Evolutionary conservation across 768 basidiomycete genomes (phyloP), one percentile per base, ranked within the genome.

Genomic region (Lentinula aciculospora): DNA sequence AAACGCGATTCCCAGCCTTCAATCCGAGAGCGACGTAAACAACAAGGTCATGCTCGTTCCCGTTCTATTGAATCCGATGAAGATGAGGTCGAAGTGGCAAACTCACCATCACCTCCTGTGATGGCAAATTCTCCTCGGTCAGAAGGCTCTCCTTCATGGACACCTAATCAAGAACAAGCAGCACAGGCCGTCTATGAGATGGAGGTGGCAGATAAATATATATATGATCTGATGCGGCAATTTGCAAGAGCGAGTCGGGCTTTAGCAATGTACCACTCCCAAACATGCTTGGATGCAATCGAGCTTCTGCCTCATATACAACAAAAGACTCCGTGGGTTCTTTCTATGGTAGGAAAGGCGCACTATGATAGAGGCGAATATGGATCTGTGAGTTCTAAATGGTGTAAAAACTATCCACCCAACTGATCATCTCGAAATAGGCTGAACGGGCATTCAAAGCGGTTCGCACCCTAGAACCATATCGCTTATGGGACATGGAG

Each of bases 341-440:
- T 94, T 65, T 83, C 86, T 17, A 83, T 95, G 79, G 80, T 89
- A 13, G 97, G 90, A 12, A 84, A 85, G 69, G 91, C 91, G 51
- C 87, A 92, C 67, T 97, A 93, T 71, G 97, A 98, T 71, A 80
- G 83, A 69, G 81, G 88, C 60, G 88, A 98, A 66, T 98, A 97
- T 74, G 77, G 83, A 60, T 82, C 86, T 72, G 95, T 98, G 74
- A 70, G 93, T 78, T 58, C 27, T n/a, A 56, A 40, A 55, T 63
- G 55, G 34, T 59, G 54, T 56, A 48, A 56, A 32, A 51, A 65
- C 61, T 61, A 62, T 58, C 64, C 37, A 53, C 21, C n/a, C 49
- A 25, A 51, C 21, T 49, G 23, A 50, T 53, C 48, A 44, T 56
- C 63, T 68, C 68, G 64, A 71, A 63, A 61, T 65, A 97, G 95